Evolutionary conservation across 192 early-diverging fungal genomes (phyloP), one percentile per base, ranked within the genome.

Genomic region (Mortierella hygrophila): DNA sequence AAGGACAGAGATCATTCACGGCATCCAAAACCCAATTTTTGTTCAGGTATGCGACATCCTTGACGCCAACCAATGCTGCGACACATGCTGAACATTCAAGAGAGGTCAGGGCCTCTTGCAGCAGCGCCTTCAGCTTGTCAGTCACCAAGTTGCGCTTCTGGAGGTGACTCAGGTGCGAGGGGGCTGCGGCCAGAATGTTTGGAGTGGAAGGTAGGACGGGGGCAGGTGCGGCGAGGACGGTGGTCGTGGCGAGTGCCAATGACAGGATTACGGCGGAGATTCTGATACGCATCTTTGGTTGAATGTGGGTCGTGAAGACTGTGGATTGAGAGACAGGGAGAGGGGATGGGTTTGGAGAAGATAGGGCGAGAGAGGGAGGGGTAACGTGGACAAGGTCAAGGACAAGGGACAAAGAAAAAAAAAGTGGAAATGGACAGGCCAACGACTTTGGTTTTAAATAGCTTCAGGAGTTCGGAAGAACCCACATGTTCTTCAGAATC

Each of bases 21-120:
- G 81, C 74, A 23, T 47, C 57, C 21, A 89, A 41, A 5, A 88
- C 75, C 54, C 88, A 76, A 21, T 72, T 72, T 74, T 89, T 88
- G 40, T 89, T 88, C 15, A 87, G 68, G 46, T 75, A 83, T 15
- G 90, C 88, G 38, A 89, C 60, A 35, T 79, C 83, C 41, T 91
- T 91, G 41, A 82, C 42, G 1, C 89, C 77, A 37, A 83, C 76
- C 7, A 91, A 54, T 18, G 86, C 75, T 35, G 81, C 77, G 42
- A 88, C 87, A 75, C 90, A 91, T 15, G 81, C 80, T 49, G 76
- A 78, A 46, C 90, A 91, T 23, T 77, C 75, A 10, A 82, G n/a
- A 1, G 42, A 41, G 18, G 40, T 73, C 29, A 82, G 10, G 9
- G 60, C 81, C 57, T 82, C 49, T 16, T 23, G 40, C 41, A 82